Base-by-base conservation (phyloP, 2,329 filamentous ascomycete genomes). In the Exophiala alcalophila region DNA sequence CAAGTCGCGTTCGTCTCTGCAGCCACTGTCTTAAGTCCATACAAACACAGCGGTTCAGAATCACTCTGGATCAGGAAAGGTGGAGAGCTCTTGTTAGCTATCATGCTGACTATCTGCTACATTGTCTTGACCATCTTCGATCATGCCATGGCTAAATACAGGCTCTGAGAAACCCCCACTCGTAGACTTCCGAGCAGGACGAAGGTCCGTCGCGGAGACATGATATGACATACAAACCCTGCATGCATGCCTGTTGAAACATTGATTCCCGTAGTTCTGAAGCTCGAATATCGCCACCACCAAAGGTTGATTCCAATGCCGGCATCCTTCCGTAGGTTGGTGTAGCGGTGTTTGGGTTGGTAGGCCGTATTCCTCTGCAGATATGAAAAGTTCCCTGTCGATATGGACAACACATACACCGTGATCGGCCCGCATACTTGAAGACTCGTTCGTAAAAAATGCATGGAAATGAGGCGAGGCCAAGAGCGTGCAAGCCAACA, bases 401-500 rank as follows among this genome's bases (percentile, higher is more conserved):
- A 49, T 49, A 49, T 46, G 25, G 16, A 31, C 33, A 46, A 29
- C 18, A 46, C 46, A 49, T 49, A 39, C 47, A 40, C 15, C 6
- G 12, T 10, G 19, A 29, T 24, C 30, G 24, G 30, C 15, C 16
- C 15, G 32, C n/a, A n/a, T n/a, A n/a, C 10, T 28, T 18, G 16
- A 34, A 33, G 25, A 44, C 29, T 32, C n/a, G 41, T 33, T 15
- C 27, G 16, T 43, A 47, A 47, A 21, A 34, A 11, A 32, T 37
- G 27, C 28, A 30, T 30, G 21, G 26, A 50, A 15, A 43, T 42
- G 44, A 39, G 29, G 35, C n/a, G n/a, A n/a, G 41, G 43, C 47
- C 52, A 50, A 49, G 40, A 50, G 25, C n/a, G 34, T 41, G 32
- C 41, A 23, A 43, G 40, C 47, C 47, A 50, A 49, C 40, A 46